Evolutionary conservation across 805 yeast genomes (phyloP).

Genomic region (Zygosaccharomyces lentus): DNA sequence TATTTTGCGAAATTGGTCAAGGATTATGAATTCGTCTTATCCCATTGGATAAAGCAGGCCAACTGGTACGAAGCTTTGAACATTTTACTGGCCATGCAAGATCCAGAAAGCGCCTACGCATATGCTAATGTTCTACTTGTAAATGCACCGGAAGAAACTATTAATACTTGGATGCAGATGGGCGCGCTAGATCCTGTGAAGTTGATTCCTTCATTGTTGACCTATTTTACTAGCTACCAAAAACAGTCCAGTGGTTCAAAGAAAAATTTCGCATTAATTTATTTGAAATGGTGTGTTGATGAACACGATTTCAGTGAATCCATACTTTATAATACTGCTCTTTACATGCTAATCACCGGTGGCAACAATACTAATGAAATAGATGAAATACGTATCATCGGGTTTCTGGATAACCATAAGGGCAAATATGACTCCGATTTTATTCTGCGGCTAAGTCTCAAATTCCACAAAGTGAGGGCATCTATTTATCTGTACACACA

Average conservation of each 20-base stretch:
- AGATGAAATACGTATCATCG: slow-evolving; percentile 47
- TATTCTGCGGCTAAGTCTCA: slow-evolving; percentile 67
- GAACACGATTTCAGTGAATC: slow-evolving; percentile 42
- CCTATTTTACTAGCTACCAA: slow-evolving; percentile 52
- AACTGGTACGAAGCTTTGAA: slow-evolving; percentile 72
- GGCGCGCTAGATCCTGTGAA: slow-evolving; percentile 52
- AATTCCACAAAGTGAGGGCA: slow-evolving; percentile 52
- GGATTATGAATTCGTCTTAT: slow-evolving; percentile 66
- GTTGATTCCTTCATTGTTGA: slow-evolving; percentile 70
- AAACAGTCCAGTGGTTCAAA: slow-evolving; percentile 22
- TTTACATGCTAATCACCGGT: slow-evolving; percentile 58
- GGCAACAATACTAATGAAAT: slow-evolving; percentile 25
- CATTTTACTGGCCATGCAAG: slow-evolving; percentile 47
- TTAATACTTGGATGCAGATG: slow-evolving; percentile 69
- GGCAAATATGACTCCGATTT: slow-evolving; percentile 58
- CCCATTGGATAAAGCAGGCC: slow-evolving; percentile 62
- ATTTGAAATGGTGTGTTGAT: slow-evolving; percentile 51
- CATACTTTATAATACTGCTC: slow-evolving; percentile 62
- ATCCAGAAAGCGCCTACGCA: slow-evolving; percentile 51
- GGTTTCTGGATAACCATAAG: slow-evolving; percentile 44
- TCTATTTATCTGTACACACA: slow-evolving; percentile 72
- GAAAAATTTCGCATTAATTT: slow-evolving; percentile 63
- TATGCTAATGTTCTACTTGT: slow-evolving; percentile 65
- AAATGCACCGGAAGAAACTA: slow-evolving; percentile 64
- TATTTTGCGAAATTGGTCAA: slow-evolving; percentile 61